Evolutionary conservation across 139 green algal genomes (phyloP).

Genomic region (Haematococcus lacustris): DNA sequence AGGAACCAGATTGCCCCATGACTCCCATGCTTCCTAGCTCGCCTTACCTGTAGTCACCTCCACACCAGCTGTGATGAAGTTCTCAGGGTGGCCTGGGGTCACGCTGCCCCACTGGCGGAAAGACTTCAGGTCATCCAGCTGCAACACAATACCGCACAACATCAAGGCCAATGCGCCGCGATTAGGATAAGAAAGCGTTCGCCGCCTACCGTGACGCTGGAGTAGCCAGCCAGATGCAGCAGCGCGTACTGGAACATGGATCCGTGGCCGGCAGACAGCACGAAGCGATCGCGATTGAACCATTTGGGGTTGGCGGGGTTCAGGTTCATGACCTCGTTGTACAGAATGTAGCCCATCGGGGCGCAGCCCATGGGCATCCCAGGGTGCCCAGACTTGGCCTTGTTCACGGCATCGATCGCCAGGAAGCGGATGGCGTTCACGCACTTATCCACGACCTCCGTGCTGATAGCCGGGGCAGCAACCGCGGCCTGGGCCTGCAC

Average conservation of each 20-base stretch:
- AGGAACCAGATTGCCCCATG: no score
- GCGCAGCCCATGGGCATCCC: conserved; percentile 95
- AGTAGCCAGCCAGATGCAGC: conserved; percentile 92
- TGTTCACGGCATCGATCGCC: conserved; percentile 69
- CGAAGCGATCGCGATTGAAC: conserved; percentile 96
- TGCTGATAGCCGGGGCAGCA: conserved; percentile 7
- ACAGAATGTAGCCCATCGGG: conserved; percentile 96
- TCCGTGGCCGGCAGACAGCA: conserved; percentile 96
- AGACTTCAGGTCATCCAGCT: conserved; percentile 93
- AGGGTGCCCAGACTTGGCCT: conserved; percentile 93
- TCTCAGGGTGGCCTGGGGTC: conserved; percentile 97
- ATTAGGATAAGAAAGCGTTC: no score
- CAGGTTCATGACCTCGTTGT: conserved; percentile 88
- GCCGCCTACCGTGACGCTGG: conserved; percentile 65
- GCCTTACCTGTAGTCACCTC: conserved; percentile 93
- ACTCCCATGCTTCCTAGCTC: no score
- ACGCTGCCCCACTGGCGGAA: conserved; percentile 93
- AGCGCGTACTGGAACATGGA: conserved; percentile 85
- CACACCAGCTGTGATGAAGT: conserved; percentile 91
- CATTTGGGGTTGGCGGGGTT: conserved; percentile 93
- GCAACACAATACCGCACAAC: no score
- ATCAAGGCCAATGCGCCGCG: no score
- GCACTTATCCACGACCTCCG: conserved; percentile 40
- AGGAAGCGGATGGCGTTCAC: conserved; percentile 91
- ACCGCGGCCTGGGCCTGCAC: conserved; percentile 13